Evolutionary conservation across 169 alveolate genomes (phyloP), one percentile per base, ranked within the genome.

Genomic region (Cryptosporidium ubiquitum): DNA sequence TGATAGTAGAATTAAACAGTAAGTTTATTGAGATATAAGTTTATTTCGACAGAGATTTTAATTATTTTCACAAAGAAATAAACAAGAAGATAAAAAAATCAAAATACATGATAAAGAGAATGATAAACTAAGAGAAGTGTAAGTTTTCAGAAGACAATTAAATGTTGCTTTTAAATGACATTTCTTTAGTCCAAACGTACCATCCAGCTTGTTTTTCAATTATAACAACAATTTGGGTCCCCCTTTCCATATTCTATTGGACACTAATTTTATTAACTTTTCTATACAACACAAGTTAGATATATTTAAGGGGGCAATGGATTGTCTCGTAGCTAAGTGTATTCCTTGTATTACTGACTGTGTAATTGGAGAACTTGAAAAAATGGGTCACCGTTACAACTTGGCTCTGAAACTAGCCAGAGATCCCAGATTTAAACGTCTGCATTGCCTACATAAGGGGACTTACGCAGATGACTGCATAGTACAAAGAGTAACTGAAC

Each of bases 381-480:
- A 98, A 92, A 93, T 98, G 92, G 99, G 99, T 23, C 98, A 96
- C 52, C 96, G 98, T 55, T 98, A 97, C 91, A 95, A 99, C 69
- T 91, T 98, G 61, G 99, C 99, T 16, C 93, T 98, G 47, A 96
- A 95, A 57, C 85, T 98, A 75, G 98, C 98, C n/a, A 97, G 97
- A 93, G 99, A 97, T 91, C 99, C 99, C 5, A 95, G 99, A 84
- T 97, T 97, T 91, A 95, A 94, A 73, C 95, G 99, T 71, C 95
- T 97, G 40, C 94, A 96, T 35, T 98, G 99, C 85, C 92, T 95
- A 35, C 99, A 98, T 91, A 96, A 95, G 66, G 99, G 99, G 12
- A 98, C 99, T 4, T 98, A 98, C 93, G 99, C 99, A 18, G 99
- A 98, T 92, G 99, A 98, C 93, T 98, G 99, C 92, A 91, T 98